Conservation (phyloP, 2,329 filamentous ascomycete species). For the Coleophoma crateriformis region DNA sequence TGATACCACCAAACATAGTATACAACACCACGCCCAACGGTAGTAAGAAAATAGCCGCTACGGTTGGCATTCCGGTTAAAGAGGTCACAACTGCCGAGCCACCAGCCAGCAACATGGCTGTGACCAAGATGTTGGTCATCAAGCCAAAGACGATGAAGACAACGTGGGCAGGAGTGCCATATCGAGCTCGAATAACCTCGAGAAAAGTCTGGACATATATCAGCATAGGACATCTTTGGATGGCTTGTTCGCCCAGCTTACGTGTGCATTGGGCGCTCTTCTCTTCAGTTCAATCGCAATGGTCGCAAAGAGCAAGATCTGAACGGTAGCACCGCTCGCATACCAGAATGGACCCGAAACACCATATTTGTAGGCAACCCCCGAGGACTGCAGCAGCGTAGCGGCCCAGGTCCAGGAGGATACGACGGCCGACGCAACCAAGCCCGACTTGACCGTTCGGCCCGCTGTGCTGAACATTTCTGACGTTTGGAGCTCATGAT, state of each 20-base stretch:
- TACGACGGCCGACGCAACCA: conserved; percentile 86
- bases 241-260: conserved; percentile 11
- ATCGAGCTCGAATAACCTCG: conserved; percentile 76
- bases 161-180: conserved; percentile 66
- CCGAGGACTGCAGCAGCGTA: conserved; percentile 71
- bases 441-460: conserved; percentile 79
- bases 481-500: conserved; percentile 78
- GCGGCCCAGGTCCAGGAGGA: conserved; percentile 93
- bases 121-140: conserved; percentile 82
- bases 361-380: conserved; percentile 77
- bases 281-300: conserved; percentile 87
- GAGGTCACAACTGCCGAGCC: conserved; percentile 69
- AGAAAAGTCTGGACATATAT: conserved; percentile 51
- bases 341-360: conserved; percentile 64
- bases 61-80: conserved; percentile 69
- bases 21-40: conserved; percentile 78
- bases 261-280: conserved; percentile 78
- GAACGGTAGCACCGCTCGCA: conserved; percentile 69
- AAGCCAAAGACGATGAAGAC: conserved; percentile 80
- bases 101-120: conserved; percentile 82
- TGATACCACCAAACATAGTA: conserved; percentile 73
- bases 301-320: conserved; percentile 85
- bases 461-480: conserved; percentile 92
- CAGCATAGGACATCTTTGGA: neutral
- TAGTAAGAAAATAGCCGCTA: conserved; percentile 78